A percentile compares a stretch with the other conserved stretches of the same genome.
Conservation (phyloP, 2,329 filamentous ascomycete species). For the Fusarium mangiferae region DNA sequence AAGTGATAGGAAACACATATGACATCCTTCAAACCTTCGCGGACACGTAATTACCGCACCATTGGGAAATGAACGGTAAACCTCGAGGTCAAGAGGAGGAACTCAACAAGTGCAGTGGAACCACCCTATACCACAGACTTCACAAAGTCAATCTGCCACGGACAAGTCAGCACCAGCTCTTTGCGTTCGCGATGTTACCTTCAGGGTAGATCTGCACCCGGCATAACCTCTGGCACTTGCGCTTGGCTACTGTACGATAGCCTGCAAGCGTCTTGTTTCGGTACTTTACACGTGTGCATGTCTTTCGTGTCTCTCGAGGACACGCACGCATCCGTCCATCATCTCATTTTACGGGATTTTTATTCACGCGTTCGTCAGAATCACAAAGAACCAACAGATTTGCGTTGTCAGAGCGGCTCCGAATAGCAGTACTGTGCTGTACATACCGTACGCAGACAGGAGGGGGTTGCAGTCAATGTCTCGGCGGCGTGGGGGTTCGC, state of each 20-base stretch:
- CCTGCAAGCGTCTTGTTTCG: constrained; percentile 1
- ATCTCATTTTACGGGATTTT: constrained; percentile 17
- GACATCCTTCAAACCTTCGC: not conserved
- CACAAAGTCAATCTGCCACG: not conserved
- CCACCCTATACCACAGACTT: constrained; percentile 17
- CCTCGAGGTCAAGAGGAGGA: not conserved
- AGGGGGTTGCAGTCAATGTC: constrained; percentile 33
- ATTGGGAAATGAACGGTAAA: not conserved
- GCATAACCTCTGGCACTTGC: constrained; percentile 10
- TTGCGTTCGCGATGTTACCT: constrained; percentile 28
- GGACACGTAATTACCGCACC: not conserved
- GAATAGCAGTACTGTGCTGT: constrained; percentile 7
- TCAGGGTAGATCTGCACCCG: constrained; percentile 28
- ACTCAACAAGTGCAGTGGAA: not conserved
- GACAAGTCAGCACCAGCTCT: constrained; percentile 9
- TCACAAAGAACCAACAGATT: not conserved
- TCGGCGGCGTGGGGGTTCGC: constrained; percentile 40
- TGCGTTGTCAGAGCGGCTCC: constrained; percentile 12
- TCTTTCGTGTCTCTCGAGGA: constrained; percentile 20
- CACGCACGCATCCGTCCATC: constrained; percentile 15
- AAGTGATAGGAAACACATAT: not conserved
- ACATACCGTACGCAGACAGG: constrained; percentile 6
- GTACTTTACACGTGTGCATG: constrained; percentile 32
- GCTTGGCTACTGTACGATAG: not conserved
- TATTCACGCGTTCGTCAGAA: constrained; percentile 28